Evolutionary conservation across 1,284 basidiomycete species (phyloP), one percentile per base, ranked within the genome.

Genomic region (Xerocomus cyaneibrunnescens): DNA sequence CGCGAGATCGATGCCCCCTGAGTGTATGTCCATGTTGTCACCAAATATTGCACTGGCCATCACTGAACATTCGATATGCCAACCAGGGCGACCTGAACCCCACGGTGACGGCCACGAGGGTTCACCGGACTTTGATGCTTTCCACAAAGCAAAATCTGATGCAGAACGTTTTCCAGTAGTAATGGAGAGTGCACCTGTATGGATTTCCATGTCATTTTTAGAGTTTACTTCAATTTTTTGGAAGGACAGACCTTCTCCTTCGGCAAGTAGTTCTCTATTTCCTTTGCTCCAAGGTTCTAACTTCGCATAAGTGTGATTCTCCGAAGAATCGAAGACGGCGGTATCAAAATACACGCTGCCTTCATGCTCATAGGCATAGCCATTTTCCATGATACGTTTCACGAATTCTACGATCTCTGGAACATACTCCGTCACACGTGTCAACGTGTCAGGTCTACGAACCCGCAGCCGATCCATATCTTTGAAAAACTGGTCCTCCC

Each of bases 21-120:
- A 97, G 69, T 99, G 97, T 58, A 99, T 95, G 72, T 99, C 97
- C 85, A 99, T 94, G 52, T 86, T 87, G 51, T 89, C 81, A 8
- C 97, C 97, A 41, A 99, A 79, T 44, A 99, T 80, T 34, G 89
- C 94, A 52, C 86, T 92, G 14, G 95, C 96, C 97, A 99, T 99
- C 40, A 98, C 97, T 10, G 93, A 96, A 75, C 97, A 99, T 71
- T 99, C 97, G 53, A 99, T 99, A 70, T 99, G 97, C 97, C 97
- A 99, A 10, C 97, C 97, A 1, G 97, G 97, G 50, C 97, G 82
- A n/a, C 97, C 97, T 34, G 79, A 77, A 25, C 97, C 97, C 97
- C 97, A 99, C 7, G 93, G 89, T 9, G 94, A 98, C 0, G 87
- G 84, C 97, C 97, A 99, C 3, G 87, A 87, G 2, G 97, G 97